phyloP scores from a whole-genome alignment of 208 protist genomes.

The Crithidia bombi region DNA sequence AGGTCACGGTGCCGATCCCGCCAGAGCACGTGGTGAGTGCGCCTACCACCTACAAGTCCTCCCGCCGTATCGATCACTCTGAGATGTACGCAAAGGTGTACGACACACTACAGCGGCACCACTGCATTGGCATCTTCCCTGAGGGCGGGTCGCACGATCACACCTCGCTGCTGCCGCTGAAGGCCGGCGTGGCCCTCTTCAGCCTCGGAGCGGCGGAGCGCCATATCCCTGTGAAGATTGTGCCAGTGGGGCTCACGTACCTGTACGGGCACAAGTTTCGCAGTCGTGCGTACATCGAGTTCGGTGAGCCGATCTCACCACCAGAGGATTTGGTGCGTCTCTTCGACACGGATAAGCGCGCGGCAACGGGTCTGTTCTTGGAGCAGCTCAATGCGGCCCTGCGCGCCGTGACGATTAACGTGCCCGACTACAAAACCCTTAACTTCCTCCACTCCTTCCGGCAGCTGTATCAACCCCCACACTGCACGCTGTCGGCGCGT shows the following conservation, averaged over 20 bases:
- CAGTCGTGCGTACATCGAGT: slow-evolving; percentile 88
- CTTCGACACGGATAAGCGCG: slow-evolving; percentile 81
- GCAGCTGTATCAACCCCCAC: slow-evolving; percentile 88
- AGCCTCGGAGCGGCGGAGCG: slow-evolving; percentile 89
- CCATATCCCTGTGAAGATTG: slow-evolving; percentile 79
- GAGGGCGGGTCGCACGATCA: slow-evolving; percentile 96
- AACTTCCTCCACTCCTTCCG: slow-evolving; percentile 91
- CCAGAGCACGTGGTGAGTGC: slow-evolving; percentile 43
- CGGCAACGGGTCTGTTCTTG: slow-evolving; percentile 82
- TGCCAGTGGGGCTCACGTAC: slow-evolving; percentile 93
- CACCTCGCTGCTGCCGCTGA: slow-evolving; percentile 94
- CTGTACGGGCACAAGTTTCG: slow-evolving; percentile 94
- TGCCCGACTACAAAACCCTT: slow-evolving; percentile 89
- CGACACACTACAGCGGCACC: slow-evolving; percentile 77
- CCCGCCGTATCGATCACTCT: slow-evolving; percentile 90
- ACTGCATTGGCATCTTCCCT: slow-evolving; percentile 96
- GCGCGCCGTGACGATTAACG: slow-evolving; percentile 87
- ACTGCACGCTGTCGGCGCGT: slow-evolving; percentile 66
- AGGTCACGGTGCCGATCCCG: slow-evolving; percentile 79
- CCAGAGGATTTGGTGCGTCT: slow-evolving; percentile 68
- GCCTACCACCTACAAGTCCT: slow-evolving; percentile 73
- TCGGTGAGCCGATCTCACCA: slow-evolving; percentile 84
- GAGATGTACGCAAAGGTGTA: slow-evolving; percentile 92
- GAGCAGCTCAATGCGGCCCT: slow-evolving; percentile 84
- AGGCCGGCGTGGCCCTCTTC: slow-evolving; percentile 94